Evolutionary conservation across 2,329 filamentous ascomycete genomes (phyloP).

Genomic region (Apiospora malaysiana): DNA sequence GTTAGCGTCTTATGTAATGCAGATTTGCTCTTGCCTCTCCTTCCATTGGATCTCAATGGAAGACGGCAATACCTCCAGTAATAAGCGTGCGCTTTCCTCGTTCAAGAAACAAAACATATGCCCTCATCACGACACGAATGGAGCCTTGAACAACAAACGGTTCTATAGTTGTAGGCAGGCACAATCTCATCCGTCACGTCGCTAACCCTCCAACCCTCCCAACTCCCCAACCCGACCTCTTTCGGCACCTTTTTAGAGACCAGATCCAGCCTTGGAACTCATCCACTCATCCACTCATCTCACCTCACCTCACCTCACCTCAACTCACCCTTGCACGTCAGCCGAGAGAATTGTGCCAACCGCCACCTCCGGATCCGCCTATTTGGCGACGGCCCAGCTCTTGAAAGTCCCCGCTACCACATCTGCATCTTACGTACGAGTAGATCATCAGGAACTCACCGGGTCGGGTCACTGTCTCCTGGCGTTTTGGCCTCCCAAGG

Average conservation of each 20-base stretch:
- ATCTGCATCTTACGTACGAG: neutral
- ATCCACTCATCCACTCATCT: neutral
- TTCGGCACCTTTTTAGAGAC: neutral
- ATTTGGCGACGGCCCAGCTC: neutral
- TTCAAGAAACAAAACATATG: neutral
- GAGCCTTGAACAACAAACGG: neutral
- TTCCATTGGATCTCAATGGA: too few species aligned
- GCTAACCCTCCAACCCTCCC: too few species aligned
- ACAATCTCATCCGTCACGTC: neutral
- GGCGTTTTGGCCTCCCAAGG: neutral
- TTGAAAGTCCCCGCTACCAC: neutral
- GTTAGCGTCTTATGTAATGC: constrained; percentile 1
- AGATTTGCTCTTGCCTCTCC: too few species aligned
- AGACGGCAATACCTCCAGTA: neutral
- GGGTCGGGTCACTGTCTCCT: neutral
- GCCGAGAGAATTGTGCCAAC: neutral
- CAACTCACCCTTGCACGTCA: neutral
- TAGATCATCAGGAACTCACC: neutral
- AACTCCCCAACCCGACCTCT: too few species aligned
- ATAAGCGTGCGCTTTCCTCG: neutral
- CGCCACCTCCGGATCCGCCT: neutral
- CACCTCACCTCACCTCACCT: too few species aligned
- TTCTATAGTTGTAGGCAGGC: neutral
- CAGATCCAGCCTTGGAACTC: neutral
- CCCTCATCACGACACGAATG: neutral